Evolutionary conservation across 371 early-diverging fungal species (phyloP).

Genomic region (Vairimorpha ceranae): DNA sequence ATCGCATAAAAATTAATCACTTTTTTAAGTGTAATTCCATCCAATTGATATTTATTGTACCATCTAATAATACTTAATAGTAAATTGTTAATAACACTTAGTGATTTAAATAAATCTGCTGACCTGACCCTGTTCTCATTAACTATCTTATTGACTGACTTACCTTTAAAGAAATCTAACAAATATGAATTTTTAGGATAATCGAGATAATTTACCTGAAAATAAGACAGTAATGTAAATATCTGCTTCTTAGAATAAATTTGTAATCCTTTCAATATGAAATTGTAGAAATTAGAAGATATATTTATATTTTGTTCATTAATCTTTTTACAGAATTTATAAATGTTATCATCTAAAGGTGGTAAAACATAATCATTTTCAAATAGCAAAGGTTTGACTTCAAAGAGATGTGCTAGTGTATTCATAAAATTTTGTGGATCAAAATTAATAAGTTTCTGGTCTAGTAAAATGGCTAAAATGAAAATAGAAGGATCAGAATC

Average conservation of each 20-base stretch:
- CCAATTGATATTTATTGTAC: constrained; percentile 42
- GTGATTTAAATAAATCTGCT: constrained; percentile 53
- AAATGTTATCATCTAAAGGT: not conserved
- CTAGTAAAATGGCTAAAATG: constrained; percentile 36
- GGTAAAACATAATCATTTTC: constrained; percentile 8
- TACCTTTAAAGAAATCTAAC: constrained; percentile 56
- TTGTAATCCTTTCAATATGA: constrained; percentile 11
- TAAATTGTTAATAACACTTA: constrained; percentile 45
- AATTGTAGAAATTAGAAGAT: not conserved
- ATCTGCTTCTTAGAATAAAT: constrained; percentile 1
- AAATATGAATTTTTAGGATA: constrained; percentile 57
- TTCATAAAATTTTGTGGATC: constrained; percentile 29
- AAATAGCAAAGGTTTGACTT: constrained; percentile 23
- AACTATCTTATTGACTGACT: constrained; percentile 28
- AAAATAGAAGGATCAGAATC: constrained; percentile 44
- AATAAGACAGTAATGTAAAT: constrained; percentile 24
- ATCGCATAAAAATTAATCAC: constrained; percentile 29
- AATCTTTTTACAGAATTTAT: constrained; percentile 6
- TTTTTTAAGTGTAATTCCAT: constrained; percentile 12
- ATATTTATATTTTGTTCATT: constrained; percentile 4
- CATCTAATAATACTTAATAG: constrained; percentile 32
- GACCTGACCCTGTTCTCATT: constrained; percentile 47
- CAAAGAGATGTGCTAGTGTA: constrained; percentile 49
- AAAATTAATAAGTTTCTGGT: constrained; percentile 15
- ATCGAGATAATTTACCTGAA: constrained; percentile 10